These are phyloP conservation scores for Macroventuria anomochaeta DNA, from an alignment of 2,329 filamentous ascomycete species.

Conservation along the genomic window DNA sequence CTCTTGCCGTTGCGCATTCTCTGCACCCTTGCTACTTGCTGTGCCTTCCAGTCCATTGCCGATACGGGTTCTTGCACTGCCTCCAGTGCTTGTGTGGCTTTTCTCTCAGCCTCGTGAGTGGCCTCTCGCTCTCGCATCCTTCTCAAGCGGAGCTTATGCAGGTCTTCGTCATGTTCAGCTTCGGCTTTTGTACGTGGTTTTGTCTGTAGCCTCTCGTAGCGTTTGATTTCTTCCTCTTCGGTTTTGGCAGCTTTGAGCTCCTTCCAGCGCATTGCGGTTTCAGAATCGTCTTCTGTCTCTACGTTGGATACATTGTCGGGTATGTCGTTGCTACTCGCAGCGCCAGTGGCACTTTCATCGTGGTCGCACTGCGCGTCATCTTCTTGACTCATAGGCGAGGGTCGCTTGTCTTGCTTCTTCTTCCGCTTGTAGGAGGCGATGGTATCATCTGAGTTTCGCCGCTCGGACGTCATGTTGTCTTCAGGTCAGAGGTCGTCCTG, in stretches of 20 bases:
- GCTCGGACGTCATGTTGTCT: neutral
- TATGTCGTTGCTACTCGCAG: neutral
- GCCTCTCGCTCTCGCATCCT: neutral
- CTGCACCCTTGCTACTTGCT: neutral
- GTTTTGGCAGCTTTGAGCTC: neutral
- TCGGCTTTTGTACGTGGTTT: neutral
- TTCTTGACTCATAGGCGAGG: neutral
- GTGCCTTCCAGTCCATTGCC: neutral
- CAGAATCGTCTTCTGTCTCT: neutral
- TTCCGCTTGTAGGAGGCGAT: neutral
- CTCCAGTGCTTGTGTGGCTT: neutral
- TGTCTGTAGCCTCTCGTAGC: neutral
- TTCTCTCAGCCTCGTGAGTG: neutral
- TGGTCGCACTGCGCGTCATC: neutral
- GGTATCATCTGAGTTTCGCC: neutral
- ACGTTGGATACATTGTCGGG: neutral
- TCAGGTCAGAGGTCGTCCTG: neutral
- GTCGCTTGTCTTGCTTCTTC: neutral
- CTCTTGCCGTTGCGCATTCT: neutral
- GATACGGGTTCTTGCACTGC: neutral
- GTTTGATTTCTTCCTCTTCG: neutral
- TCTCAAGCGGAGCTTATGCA: neutral
- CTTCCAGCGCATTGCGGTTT: neutral
- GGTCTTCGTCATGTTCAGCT: neutral
- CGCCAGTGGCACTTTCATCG: neutral